Conservation (phyloP, 352 stramenopile genomes). For the Plasmopara viticola region DNA sequence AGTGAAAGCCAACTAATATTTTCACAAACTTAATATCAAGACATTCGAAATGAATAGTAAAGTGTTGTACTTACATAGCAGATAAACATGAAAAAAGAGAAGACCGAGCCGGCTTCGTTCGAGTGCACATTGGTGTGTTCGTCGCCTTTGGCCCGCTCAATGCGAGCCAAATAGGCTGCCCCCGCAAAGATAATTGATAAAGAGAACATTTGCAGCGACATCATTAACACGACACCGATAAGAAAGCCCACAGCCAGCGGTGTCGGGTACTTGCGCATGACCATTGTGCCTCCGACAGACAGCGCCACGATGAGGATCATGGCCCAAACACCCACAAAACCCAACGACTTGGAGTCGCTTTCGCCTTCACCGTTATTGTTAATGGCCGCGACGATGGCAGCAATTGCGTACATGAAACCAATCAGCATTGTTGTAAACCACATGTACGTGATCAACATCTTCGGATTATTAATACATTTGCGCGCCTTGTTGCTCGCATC, state of each 20-base stretch:
- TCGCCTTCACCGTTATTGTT: slow-evolving; percentile 63
- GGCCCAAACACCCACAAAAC: slow-evolving; percentile 60
- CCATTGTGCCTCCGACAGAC: slow-evolving; percentile 78
- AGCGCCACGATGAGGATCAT: slow-evolving; percentile 80
- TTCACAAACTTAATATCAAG: too few relatives aligned
- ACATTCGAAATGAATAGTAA: too few relatives aligned
- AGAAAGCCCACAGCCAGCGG: slow-evolving; percentile 85
- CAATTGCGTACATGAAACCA: slow-evolving; percentile 81
- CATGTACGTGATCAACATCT: slow-evolving; percentile 79
- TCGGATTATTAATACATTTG: slow-evolving; percentile 71
- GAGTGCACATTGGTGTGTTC: slow-evolving; percentile 62
- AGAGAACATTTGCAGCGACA: slow-evolving; percentile 85
- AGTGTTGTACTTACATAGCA: too few relatives aligned
- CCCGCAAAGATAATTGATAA: slow-evolving; percentile 72
- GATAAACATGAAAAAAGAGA: slow-evolving; percentile 82
- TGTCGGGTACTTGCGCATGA: slow-evolving; percentile 88
- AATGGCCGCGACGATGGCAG: slow-evolving; percentile 75
- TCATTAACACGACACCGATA: slow-evolving; percentile 84
- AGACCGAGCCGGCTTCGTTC: slow-evolving; percentile 69
- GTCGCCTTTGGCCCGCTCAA: slow-evolving; percentile 49
- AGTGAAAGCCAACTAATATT: too few relatives aligned
- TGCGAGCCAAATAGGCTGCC: slow-evolving; percentile 29
- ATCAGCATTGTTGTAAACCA: slow-evolving; percentile 83
- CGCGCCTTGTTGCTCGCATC: slow-evolving; percentile 40
- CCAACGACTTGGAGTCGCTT: slow-evolving; percentile 71